Evolutionary conservation across 2,329 filamentous ascomycete genomes (phyloP).

Genomic region (Ophiostoma quercus): DNA sequence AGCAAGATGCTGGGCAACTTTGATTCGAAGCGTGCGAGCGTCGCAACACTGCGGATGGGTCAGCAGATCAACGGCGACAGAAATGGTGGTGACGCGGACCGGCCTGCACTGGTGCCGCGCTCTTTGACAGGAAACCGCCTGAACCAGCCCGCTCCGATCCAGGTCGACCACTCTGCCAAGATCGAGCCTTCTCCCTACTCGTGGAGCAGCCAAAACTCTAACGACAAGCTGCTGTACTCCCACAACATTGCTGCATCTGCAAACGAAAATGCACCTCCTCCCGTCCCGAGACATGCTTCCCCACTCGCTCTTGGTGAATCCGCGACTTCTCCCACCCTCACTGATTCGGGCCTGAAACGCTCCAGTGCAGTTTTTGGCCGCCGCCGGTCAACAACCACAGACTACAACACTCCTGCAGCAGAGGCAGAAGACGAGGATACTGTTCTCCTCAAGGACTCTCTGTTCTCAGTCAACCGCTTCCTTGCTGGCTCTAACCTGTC

Average conservation of each 20-base stretch:
- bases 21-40: constrained; percentile 48
- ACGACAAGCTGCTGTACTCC: constrained; percentile 44
- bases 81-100: constrained; percentile 20
- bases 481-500: constrained; percentile 32
- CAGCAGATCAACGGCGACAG: constrained; percentile 31
- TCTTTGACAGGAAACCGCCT: constrained; percentile 45
- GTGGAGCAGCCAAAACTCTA: constrained; percentile 48
- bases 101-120: constrained; percentile 36
- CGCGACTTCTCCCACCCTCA: constrained; percentile 28
- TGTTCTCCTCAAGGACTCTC: constrained; percentile 48
- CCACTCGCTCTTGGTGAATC: constrained; percentile 31
- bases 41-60: constrained; percentile 40
- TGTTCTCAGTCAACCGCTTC: constrained; percentile 45
- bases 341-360: constrained; percentile 33
- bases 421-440: constrained; percentile 50
- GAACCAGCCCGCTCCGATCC: constrained; percentile 44
- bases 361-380: constrained; percentile 33
- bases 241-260: constrained; percentile 35
- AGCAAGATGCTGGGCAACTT: constrained; percentile 54
- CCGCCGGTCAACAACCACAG: constrained; percentile 30
- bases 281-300: constrained; percentile 40
- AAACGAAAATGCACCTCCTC: constrained; percentile 37
- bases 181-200: constrained; percentile 48
- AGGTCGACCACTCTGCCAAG: constrained; percentile 42
- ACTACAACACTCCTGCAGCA: constrained; percentile 23